phyloP scores from a whole-genome alignment of 768 basidiomycete species.

The Termitomyces bulborhizus region DNA sequence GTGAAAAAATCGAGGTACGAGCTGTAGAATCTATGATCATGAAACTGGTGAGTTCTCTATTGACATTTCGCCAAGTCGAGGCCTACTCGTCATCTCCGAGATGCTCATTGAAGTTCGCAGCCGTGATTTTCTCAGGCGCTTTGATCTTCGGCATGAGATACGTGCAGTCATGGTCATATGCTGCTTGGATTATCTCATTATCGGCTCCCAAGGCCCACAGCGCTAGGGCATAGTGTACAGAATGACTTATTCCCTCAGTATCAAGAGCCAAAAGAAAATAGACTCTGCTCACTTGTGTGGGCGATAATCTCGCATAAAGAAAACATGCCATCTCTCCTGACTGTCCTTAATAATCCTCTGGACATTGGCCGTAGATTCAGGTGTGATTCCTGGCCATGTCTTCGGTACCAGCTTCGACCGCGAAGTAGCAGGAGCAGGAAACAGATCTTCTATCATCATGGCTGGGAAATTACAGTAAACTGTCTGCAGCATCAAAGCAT shows the following conservation, averaged over 20 bases:
- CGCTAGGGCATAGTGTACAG: slow-evolving; percentile 19
- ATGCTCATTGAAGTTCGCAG: slow-evolving; percentile 43
- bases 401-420: slow-evolving; percentile 21
- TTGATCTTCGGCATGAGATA: slow-evolving; percentile 26
- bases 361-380: slow-evolving; percentile 24
- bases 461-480: neutral
- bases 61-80: neutral
- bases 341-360: slow-evolving; percentile 37
- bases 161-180: slow-evolving; percentile 23
- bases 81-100: slow-evolving; percentile 49
- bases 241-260: slow-evolving; percentile 17
- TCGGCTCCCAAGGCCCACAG: slow-evolving; percentile 20
- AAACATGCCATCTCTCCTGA: slow-evolving; percentile 41
- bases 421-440: slow-evolving; percentile 22
- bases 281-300: slow-evolving; percentile 42
- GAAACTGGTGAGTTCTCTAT: neutral
- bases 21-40: slow-evolving; percentile 41
- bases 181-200: slow-evolving; percentile 22
- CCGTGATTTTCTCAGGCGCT: slow-evolving; percentile 37
- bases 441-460: slow-evolving; percentile 16
- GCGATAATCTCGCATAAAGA: slow-evolving; percentile 30
- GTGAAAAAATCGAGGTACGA: slow-evolving; percentile 48
- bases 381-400: slow-evolving; percentile 26
- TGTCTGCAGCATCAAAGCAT: neutral
- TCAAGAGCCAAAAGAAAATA: neutral